Conservation (phyloP, 768 basidiomycete genomes). For the Rhizopogon vulgaris region DNA sequence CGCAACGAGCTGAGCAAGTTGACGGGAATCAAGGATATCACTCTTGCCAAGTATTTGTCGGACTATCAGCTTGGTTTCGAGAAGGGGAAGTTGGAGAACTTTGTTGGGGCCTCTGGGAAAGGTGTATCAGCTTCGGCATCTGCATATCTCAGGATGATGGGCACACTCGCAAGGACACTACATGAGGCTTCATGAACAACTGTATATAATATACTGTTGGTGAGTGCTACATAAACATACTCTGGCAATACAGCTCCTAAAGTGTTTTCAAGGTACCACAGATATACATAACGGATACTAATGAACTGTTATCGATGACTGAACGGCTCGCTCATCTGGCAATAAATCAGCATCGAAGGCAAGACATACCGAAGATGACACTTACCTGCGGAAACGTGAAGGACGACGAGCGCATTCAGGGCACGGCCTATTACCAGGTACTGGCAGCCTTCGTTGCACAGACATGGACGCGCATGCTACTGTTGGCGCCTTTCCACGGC, state of each 20-base stretch:
- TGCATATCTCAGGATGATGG: conserved; percentile 37
- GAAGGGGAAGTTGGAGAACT: conserved; percentile 24
- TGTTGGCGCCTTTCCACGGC: neutral
- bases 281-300: too few species aligned
- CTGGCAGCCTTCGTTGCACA: neutral
- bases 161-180: conserved; percentile 15
- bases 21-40: conserved; percentile 27
- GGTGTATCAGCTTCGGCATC: conserved; percentile 31
- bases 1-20: conserved; percentile 25
- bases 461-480: neutral
- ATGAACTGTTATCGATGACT: too few species aligned
- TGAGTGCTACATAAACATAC: neutral
- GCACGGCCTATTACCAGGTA: neutral
- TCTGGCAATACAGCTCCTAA: neutral
- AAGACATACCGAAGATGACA: too few species aligned
- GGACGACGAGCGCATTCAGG: neutral
- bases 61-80: conserved; percentile 29
- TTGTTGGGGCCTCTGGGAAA: conserved; percentile 36
- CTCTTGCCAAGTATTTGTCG: conserved; percentile 29
- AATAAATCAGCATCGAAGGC: neutral
- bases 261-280: neutral
- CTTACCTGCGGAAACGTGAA: neutral
- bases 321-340: neutral
- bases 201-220: neutral
- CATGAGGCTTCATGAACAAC: neutral